Evolutionary conservation across 73 alveolate genomes (phyloP).

Genomic region (Paramecium primaurelia): DNA sequence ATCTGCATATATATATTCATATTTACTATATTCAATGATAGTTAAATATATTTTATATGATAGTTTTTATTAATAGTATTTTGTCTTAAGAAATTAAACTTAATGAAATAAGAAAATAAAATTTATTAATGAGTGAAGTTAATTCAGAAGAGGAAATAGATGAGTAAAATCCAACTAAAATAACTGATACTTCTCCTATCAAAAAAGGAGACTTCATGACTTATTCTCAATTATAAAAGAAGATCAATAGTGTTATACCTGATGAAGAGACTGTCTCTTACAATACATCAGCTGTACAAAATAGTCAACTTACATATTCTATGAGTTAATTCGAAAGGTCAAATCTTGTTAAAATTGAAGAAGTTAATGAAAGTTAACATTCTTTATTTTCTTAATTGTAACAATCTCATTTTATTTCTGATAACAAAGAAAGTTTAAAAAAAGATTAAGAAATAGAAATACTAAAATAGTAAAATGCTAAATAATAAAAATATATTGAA

Average conservation of each 20-base stretch:
- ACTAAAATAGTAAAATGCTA: background rate
- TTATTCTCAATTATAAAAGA: background rate
- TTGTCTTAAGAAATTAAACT: background rate
- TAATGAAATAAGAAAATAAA: background rate
- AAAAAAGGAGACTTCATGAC: conserved; percentile 37
- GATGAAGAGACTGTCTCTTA: conserved; percentile 45
- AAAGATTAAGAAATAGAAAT: background rate
- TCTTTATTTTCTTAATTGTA: background rate
- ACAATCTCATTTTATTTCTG: background rate
- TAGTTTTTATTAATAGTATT: background rate
- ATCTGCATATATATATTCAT: background rate
- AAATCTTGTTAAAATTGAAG: background rate
- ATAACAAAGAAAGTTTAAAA: background rate
- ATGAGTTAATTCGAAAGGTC: background rate
- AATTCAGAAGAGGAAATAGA: conserved; percentile 21
- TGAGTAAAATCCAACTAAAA: background rate
- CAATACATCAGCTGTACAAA: background rate
- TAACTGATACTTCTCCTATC: background rate
- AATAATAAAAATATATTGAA: background rate
- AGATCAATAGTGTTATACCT: background rate
- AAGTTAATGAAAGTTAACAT: conserved; percentile 25
- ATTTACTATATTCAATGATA: too few relatives aligned
- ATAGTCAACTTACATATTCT: conserved; percentile 11
- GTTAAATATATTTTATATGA: too few relatives aligned
- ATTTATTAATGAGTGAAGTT: conserved; percentile 12